phyloP scores from a whole-genome alignment of 2,329 filamentous ascomycete genomes.

The Xenoacremonium recifei region DNA sequence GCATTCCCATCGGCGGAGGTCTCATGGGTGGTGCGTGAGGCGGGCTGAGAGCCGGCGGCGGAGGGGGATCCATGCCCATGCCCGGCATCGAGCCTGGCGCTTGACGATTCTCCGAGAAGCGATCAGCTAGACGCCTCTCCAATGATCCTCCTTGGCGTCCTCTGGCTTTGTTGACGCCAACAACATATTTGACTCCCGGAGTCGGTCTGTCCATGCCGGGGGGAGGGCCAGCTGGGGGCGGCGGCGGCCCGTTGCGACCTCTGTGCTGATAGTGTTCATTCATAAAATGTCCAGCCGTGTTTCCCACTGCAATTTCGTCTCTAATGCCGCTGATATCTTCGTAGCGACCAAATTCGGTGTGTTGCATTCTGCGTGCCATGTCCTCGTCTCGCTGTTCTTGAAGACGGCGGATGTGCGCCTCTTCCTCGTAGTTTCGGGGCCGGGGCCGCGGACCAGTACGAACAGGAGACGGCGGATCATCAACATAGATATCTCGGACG shows the following conservation, averaged over 20 bases:
- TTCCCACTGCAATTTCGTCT: slow-evolving; percentile 46
- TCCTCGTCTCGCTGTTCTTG: slow-evolving; percentile 49
- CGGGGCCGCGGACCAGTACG: slow-evolving; percentile 27
- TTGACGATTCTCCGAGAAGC: slow-evolving; percentile 45
- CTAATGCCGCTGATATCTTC: slow-evolving; percentile 30
- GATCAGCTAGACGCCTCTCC: slow-evolving; percentile 50
- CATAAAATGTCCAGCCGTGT: slow-evolving; percentile 56
- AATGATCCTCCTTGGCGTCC: slow-evolving; percentile 42
- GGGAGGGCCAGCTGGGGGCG: slow-evolving; percentile 18
- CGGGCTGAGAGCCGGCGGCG: slow-evolving; percentile 17
- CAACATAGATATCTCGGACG: slow-evolving; percentile 15
- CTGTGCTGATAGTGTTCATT: slow-evolving; percentile 56
- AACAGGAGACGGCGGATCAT: slow-evolving; percentile 28
- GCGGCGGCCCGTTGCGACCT: slow-evolving; percentile 21
- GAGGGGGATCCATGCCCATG: slow-evolving; percentile 10
- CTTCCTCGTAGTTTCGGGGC: slow-evolving; percentile 43
- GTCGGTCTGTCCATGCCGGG: slow-evolving; percentile 22
- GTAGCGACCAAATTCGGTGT: slow-evolving; percentile 41
- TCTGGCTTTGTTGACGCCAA: slow-evolving; percentile 42
- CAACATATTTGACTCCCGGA: slow-evolving; percentile 39
- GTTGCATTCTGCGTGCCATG: slow-evolving; percentile 20
- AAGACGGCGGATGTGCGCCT: slow-evolving; percentile 42
- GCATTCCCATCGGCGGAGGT: slow-evolving; percentile 34
- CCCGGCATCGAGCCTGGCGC: slow-evolving; percentile 14
- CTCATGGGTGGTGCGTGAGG: slow-evolving; percentile 22